A percentile compares a stretch with the other conserved stretches of the same genome.
Evolutionary conservation across 495 filamentous ascomycete genomes (phyloP).

Genomic region (Trichoderma reesei): DNA sequence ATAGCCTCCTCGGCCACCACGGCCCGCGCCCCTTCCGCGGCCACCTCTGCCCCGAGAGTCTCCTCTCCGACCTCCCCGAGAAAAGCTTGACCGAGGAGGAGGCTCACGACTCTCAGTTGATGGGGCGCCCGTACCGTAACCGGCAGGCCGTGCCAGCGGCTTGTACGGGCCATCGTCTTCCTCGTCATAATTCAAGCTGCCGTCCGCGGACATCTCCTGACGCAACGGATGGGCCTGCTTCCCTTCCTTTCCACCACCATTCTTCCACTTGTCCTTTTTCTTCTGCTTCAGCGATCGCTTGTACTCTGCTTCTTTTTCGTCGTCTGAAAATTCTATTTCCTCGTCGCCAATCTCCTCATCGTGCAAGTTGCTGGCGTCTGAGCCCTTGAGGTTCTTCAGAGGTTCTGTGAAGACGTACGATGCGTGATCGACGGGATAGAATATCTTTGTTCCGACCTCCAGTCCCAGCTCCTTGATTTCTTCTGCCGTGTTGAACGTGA

Average conservation of each 20-base stretch:
- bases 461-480: conserved; percentile 62
- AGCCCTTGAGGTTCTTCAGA: conserved; percentile 65
- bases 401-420: conserved; percentile 75
- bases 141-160: conserved; percentile 53
- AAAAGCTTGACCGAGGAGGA: conserved; percentile 24
- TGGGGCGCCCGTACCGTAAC: conserved; percentile 34
- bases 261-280: conserved; percentile 45
- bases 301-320: conserved; percentile 82
- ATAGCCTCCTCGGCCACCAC: conserved; percentile 25
- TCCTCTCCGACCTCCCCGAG: conserved; percentile 32
- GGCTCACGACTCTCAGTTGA: conserved; percentile 27
- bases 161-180: conserved; percentile 61
- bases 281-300: conserved; percentile 48
- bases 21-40: conserved; percentile 36
- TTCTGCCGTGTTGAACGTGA: conserved; percentile 54
- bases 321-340: conserved; percentile 90
- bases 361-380: conserved; percentile 86
- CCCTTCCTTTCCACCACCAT: conserved; percentile 23
- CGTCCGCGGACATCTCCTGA: conserved; percentile 26
- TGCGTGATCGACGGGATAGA: conserved; percentile 65
- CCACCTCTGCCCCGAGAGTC: conserved; percentile 32
- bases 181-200: conserved; percentile 42
- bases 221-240: conserved; percentile 15
- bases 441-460: conserved; percentile 53
- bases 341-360: conserved; percentile 84